Base-by-base conservation (phyloP, 306 rosid species). In the Gleditsia sinensis region DNA sequence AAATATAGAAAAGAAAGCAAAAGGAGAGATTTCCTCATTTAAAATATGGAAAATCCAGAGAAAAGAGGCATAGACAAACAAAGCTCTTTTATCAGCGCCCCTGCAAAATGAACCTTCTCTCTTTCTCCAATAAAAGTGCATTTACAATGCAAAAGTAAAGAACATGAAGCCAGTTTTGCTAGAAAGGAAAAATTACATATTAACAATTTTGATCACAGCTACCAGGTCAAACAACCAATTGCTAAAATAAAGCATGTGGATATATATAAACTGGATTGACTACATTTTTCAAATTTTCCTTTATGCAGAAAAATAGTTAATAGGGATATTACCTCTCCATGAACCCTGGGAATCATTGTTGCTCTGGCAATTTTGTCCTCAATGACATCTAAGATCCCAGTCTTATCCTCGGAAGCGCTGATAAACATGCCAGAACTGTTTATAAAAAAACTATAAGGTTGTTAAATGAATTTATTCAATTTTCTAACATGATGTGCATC, bases 361-460 rank as follows among this genome's bases (percentile, higher is more conserved):
- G 86, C 98, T 74, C 88, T 83, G 9, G 96, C 90, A 88, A 94
- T 91, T 86, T 88, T 94, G 83, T 85, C 91, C 88, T 94, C 98
- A 62, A 94, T 85, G 51, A 17, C 75, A 33, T 45, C 91, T 85
- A 94, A 81, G 69, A 33, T 78, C 75, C 92, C 93, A 49, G 86
- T 75, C 75, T 85, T 84, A 64, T 94, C 98, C 84, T 88, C 92
- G n/a, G 80, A 80, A 63, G 98, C 84, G 64, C 92, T 82, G 55
- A 94, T 3, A 84, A 91, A 94, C 80, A 85, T 72, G 34, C 98
- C 98, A 43, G 97, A 91, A 85, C 97, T 94, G 94, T 75, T 67
- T 23, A 59, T 50, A 70, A 56, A 9, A 70, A 57, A 50, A 58
- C 70, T 9, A 71, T 36, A 50, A 68, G 50, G 61, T 55, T 36